phyloP scores from a whole-genome alignment of 176 grass and related monocot genomes.

The Juncus inflexus region DNA sequence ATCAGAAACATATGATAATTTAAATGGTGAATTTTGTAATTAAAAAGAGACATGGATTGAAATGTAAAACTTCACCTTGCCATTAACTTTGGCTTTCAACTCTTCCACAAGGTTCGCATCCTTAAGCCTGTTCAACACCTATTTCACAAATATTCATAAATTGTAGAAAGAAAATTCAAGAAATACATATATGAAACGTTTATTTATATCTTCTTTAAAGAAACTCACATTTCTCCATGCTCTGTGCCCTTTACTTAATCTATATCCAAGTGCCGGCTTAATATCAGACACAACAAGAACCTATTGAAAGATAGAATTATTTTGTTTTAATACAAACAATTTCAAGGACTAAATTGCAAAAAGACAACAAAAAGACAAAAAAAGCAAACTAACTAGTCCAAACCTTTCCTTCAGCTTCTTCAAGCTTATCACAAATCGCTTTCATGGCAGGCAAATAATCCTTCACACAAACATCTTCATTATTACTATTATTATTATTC shows the following conservation, averaged over 20 bases:
- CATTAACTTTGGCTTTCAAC: conserved; percentile 61
- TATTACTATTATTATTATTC: conserved; percentile 19
- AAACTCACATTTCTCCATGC: conserved; percentile 88
- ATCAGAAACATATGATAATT: neutral
- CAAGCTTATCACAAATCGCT: conserved; percentile 93
- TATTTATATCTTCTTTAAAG: conserved; percentile 16
- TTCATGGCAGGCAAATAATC: conserved; percentile 90
- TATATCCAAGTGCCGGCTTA: conserved; percentile 81
- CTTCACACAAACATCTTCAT: conserved; percentile 63
- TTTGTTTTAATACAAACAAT: conserved; percentile 36
- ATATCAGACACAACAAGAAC: conserved; percentile 86
- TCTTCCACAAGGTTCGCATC: conserved; percentile 76
- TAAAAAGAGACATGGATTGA: conserved; percentile 17
- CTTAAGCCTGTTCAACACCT: conserved; percentile 82
- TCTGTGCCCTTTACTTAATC: conserved; percentile 59
- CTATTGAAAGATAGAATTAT: conserved; percentile 38
- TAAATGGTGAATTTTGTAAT: neutral
- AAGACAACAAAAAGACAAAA: conserved; percentile 10
- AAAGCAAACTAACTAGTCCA: neutral
- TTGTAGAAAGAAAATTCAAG: conserved; percentile 24
- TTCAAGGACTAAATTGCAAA: conserved; percentile 20
- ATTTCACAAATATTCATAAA: conserved; percentile 28
- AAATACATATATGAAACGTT: conserved; percentile 22
- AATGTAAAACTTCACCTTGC: conserved; percentile 42
- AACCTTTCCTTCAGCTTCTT: conserved; percentile 81